phyloP scores from a whole-genome alignment of 106 monocot species.

The Phalaenopsis equestris region DNA sequence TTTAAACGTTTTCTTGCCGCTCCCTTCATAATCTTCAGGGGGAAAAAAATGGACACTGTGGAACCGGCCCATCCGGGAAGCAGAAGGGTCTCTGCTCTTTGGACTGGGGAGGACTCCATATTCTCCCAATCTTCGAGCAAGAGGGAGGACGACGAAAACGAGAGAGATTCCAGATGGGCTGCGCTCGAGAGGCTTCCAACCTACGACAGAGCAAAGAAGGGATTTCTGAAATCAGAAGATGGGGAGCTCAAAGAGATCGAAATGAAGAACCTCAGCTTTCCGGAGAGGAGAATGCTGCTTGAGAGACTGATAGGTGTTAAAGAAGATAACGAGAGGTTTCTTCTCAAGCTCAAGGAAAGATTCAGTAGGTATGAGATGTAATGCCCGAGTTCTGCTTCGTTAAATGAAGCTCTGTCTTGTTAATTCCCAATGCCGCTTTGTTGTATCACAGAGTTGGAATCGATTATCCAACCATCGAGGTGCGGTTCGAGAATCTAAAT shows the following conservation, averaged over 20 bases:
- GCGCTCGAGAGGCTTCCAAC: conserved; percentile 19
- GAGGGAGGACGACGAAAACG: conserved; percentile 13
- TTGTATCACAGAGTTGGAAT: conserved; percentile 45
- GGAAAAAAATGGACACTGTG: no score
- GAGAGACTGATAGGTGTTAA: conserved; percentile 24
- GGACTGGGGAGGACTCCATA: not conserved
- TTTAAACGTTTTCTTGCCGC: no score
- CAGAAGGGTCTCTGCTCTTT: not conserved
- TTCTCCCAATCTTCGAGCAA: conserved; percentile 1
- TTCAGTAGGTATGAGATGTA: conserved; percentile 7
- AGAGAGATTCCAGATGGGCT: conserved; percentile 15
- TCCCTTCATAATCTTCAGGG: no score
- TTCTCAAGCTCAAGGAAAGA: conserved; percentile 25
- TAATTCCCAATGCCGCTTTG: no score
- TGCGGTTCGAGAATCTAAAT: conserved; percentile 49
- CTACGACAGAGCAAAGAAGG: not conserved
- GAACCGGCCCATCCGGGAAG: not conserved
- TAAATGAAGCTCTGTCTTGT: no score
- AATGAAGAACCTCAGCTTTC: conserved; percentile 10
- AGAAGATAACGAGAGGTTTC: conserved; percentile 31
- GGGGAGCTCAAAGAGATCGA: conserved; percentile 6
- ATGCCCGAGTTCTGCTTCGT: no score
- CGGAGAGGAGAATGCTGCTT: conserved; percentile 21
- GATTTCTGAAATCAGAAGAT: not conserved
- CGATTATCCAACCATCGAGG: conserved; percentile 63